These are phyloP conservation scores for Pseudogymnoascus sp. DNA, from an alignment of 2,329 filamentous ascomycete genomes.

Conservation along the genomic window DNA sequence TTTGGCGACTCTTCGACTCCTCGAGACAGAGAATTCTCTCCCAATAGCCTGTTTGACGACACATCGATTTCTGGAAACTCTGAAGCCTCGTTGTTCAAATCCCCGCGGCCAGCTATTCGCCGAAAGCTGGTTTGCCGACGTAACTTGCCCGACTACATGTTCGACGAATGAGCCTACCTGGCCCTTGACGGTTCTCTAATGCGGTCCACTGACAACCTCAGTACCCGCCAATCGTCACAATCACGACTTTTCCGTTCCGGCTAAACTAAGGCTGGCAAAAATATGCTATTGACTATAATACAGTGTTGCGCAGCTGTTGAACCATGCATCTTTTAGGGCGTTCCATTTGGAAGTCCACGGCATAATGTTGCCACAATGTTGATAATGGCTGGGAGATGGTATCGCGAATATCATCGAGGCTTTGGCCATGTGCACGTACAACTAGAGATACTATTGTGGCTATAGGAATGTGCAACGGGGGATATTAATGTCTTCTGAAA, in stretches of 20 bases:
- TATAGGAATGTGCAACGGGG: no score
- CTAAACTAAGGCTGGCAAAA: neutral
- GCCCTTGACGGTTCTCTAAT: neutral
- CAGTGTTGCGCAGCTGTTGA: neutral
- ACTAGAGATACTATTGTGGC: neutral
- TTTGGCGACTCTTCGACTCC: no score
- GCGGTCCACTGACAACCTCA: neutral
- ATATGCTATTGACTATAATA: no score
- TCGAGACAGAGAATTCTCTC: neutral
- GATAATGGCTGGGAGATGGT: neutral
- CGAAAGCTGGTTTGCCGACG: neutral
- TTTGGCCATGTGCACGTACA: neutral
- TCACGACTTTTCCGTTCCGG: neutral
- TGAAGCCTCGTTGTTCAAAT: neutral
- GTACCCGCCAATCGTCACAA: neutral
- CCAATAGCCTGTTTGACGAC: neutral
- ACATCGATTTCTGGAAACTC: neutral
- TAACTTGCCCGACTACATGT: neutral
- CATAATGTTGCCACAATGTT: neutral
- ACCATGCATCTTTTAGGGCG: neutral
- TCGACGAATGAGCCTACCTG: neutral
- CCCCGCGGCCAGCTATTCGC: neutral
- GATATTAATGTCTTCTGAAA: no score
- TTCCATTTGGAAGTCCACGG: neutral
- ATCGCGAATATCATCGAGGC: neutral